Percentiles rank a stretch among this genome's conserved stretches.
phyloP scores from a whole-genome alignment of 768 basidiomycete species.

The Leccinum arenicola region DNA sequence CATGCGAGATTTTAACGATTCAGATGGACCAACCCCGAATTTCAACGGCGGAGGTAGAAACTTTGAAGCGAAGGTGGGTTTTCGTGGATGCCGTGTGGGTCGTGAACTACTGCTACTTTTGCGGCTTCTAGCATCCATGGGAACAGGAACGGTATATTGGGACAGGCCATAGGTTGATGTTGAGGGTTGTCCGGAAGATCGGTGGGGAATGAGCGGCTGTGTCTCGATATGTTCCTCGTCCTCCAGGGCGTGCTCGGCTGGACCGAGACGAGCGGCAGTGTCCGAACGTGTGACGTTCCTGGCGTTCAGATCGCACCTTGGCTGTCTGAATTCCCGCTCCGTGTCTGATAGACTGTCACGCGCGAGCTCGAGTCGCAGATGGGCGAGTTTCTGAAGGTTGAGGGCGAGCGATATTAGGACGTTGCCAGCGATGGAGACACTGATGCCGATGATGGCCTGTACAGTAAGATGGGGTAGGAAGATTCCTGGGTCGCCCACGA shows the following conservation, averaged over 20 bases:
- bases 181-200: conserved; percentile 21
- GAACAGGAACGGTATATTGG: conserved; percentile 1
- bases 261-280: background rate
- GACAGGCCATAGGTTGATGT: conserved; percentile 19
- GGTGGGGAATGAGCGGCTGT: conserved; percentile 29
- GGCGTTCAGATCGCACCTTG: background rate
- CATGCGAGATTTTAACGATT: conserved; percentile 1
- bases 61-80: conserved; percentile 34
- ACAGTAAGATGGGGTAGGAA: conserved; percentile 55
- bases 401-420: conserved; percentile 87
- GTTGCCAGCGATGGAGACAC: conserved; percentile 80
- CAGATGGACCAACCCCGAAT: conserved; percentile 10
- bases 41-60: conserved; percentile 31
- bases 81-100: conserved; percentile 22
- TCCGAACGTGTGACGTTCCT: conserved; percentile 3
- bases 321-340: conserved; percentile 15
- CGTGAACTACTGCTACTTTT: conserved; percentile 23
- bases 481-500: conserved; percentile 26
- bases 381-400: conserved; percentile 91
- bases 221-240: conserved; percentile 18
- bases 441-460: conserved; percentile 70
- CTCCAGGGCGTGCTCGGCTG: conserved; percentile 9
- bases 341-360: conserved; percentile 19
- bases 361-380: conserved; percentile 58
- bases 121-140: conserved; percentile 25